Evolutionary conservation across 2,329 filamentous ascomycete species (phyloP).

Genomic region (Hymenoscyphus infarciens): DNA sequence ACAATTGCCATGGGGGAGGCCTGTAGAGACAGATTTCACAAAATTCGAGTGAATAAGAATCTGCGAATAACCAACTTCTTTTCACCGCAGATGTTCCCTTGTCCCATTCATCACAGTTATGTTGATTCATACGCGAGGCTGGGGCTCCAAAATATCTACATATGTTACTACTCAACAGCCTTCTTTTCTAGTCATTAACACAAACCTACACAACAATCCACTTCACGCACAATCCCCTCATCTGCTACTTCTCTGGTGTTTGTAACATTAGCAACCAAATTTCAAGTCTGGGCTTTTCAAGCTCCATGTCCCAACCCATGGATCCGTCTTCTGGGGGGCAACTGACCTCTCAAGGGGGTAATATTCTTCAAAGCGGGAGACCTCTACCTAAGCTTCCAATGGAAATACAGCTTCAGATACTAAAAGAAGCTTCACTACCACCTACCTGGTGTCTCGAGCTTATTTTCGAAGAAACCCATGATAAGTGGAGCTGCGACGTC

Average conservation of each 20-base stretch:
- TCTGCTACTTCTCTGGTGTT: neutral
- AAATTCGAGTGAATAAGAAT: neutral
- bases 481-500: neutral
- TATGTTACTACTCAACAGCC: neutral
- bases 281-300: neutral
- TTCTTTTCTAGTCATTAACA: neutral
- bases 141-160: neutral
- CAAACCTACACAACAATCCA: neutral
- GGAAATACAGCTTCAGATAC: neutral
- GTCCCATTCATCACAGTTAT: neutral
- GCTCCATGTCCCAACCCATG: neutral
- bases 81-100: neutral
- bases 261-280: neutral
- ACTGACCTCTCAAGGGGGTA: neutral
- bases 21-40: neutral
- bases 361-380: neutral
- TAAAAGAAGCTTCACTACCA: neutral
- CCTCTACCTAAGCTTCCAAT: neutral
- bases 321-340: neutral
- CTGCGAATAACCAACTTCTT: neutral
- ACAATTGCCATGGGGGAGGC: neutral
- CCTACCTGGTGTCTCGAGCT: neutral
- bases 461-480: neutral
- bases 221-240: no score
- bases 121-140: neutral